A percentile compares a stretch with the other conserved stretches of the same genome.
phyloP scores from a whole-genome alignment of 2,329 filamentous ascomycete genomes.

The Pestalotiopsis sp. region DNA sequence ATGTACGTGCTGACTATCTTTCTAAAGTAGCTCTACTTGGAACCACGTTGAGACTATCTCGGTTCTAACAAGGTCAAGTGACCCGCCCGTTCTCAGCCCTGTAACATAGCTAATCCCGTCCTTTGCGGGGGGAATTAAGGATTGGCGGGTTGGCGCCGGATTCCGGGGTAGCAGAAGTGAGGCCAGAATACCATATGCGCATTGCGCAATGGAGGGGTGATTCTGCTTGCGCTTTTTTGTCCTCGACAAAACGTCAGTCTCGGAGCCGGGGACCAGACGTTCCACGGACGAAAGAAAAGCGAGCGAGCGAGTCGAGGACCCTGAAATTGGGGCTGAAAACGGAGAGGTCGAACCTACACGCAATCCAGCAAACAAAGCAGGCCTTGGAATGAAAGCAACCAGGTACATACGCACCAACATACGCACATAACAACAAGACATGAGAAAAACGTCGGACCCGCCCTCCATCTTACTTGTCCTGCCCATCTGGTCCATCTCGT shows the following conservation, averaged over 20 bases:
- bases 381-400: not conserved
- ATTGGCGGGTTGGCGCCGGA: not conserved
- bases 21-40: not conserved
- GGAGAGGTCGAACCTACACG: not conserved
- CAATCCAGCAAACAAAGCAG: not conserved
- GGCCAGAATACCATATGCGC: not conserved
- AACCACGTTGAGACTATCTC: not conserved
- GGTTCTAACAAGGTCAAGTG: not conserved
- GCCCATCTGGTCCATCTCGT: not conserved
- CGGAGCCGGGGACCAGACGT: not conserved
- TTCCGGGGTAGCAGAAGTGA: not conserved
- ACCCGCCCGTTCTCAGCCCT: not conserved
- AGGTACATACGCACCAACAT: not conserved
- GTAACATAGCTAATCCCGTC: not conserved
- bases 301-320: not conserved
- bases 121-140: not conserved
- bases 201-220: not conserved
- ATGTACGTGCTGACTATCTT: not conserved
- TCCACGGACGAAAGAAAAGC: not conserved
- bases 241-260: not conserved
- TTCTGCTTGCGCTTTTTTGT: not conserved
- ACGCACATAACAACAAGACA: not conserved
- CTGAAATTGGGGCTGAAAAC: not conserved
- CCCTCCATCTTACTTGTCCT: constrained; percentile 1
- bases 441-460: not conserved